A percentile compares a stretch with the other conserved stretches of the same genome.
These are phyloP conservation scores for Dipteronia sinensis DNA, from an alignment of 345 rosid species.

Conservation along the genomic window DNA sequence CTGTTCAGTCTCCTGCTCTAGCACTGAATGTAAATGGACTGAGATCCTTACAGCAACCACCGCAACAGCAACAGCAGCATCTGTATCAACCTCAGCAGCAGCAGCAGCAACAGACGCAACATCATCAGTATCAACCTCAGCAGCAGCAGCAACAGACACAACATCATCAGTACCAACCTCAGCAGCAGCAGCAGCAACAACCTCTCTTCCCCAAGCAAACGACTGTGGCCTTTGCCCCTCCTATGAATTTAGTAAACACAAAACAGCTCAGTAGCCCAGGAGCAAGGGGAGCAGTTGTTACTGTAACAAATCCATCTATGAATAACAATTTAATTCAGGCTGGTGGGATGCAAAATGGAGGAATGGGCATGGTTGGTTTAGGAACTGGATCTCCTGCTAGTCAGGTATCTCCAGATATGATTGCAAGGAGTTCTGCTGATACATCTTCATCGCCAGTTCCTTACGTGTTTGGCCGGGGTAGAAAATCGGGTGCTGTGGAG, in stretches of 20 bases:
- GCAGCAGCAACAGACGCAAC: slow-evolving; percentile 18
- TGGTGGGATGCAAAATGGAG: slow-evolving; percentile 46
- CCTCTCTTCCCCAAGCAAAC: slow-evolving; percentile 74
- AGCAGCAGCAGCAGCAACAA: slow-evolving; percentile 31
- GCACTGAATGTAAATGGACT: slow-evolving; percentile 50
- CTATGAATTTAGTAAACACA: slow-evolving; percentile 38
- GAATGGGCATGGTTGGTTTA: slow-evolving; percentile 44
- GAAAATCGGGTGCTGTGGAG: slow-evolving; percentile 71
- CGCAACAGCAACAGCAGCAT: slow-evolving; percentile 33
- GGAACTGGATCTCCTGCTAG: slow-evolving; percentile 63
- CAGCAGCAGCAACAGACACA: slow-evolving; percentile 16
- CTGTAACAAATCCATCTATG: slow-evolving; percentile 42
- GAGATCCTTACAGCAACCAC: slow-evolving; percentile 38
- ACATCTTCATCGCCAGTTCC: slow-evolving; percentile 77
- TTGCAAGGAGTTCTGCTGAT: slow-evolving; percentile 57
- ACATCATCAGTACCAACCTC: slow-evolving; percentile 26
- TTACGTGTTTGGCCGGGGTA: slow-evolving; percentile 71
- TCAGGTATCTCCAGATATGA: slow-evolving; percentile 55
- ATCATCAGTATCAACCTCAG: slow-evolving; percentile 36
- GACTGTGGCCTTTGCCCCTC: slow-evolving; percentile 55
- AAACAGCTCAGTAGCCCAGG: slow-evolving; percentile 48
- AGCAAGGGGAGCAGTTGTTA: slow-evolving; percentile 39
- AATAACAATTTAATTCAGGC: slow-evolving; percentile 44
- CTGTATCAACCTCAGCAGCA: slow-evolving; percentile 25
- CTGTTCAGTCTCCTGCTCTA: slow-evolving; percentile 47